Evolutionary conservation across 768 basidiomycete species (phyloP).

Genomic region (Megacollybia marginata): DNA sequence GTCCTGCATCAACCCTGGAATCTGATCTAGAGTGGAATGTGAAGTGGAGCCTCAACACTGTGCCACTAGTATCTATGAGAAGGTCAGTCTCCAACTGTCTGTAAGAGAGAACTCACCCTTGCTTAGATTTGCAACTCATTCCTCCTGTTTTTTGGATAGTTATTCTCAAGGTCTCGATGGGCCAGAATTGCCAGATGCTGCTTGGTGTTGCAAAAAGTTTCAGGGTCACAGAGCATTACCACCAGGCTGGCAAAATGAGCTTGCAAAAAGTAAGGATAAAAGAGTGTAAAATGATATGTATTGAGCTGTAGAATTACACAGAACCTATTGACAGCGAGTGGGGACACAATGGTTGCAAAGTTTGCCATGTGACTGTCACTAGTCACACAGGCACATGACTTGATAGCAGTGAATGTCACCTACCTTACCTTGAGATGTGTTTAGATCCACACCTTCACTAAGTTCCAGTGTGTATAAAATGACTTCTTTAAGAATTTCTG

Average conservation of each 20-base stretch:
- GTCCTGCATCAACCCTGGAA: conserved; percentile 18
- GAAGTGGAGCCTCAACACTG: not conserved
- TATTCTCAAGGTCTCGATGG: conserved; percentile 9
- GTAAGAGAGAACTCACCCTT: conserved; percentile 5
- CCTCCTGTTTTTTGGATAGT: not conserved
- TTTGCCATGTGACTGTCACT: not conserved
- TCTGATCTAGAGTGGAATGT: conserved; percentile 26
- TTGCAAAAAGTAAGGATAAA: not conserved
- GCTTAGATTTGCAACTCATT: not conserved
- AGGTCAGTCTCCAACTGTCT: too few relatives aligned
- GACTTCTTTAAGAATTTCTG: too few relatives aligned
- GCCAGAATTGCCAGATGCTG: conserved; percentile 12
- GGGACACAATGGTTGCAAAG: not conserved
- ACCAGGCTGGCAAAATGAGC: not conserved
- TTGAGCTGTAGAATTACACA: not conserved
- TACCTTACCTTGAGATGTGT: not conserved
- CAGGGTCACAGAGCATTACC: conserved; percentile 12
- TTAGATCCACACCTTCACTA: too few relatives aligned
- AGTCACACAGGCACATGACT: not conserved
- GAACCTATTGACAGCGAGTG: not conserved
- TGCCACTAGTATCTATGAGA: not conserved
- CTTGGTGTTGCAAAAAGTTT: conserved; percentile 19
- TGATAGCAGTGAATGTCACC: not conserved
- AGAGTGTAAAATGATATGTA: not conserved
- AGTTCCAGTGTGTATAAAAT: too few relatives aligned